phyloP scores from a whole-genome alignment of 2,329 filamentous ascomycete species.

The Juglanconis sp. region DNA sequence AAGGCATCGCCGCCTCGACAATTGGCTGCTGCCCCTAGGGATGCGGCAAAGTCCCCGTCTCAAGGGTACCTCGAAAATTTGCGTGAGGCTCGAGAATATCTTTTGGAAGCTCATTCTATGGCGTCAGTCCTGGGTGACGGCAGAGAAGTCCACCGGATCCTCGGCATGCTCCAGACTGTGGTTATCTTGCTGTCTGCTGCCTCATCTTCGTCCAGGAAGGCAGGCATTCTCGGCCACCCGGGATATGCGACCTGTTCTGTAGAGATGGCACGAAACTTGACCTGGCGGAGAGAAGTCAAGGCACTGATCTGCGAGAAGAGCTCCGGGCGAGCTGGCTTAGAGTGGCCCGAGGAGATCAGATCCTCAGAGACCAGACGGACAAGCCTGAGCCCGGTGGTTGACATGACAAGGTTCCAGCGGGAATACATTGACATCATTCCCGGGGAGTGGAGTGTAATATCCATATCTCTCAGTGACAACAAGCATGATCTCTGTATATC shows the following conservation, averaged over 20 bases:
- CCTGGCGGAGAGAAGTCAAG: constrained; percentile 63
- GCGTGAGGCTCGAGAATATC: constrained; percentile 61
- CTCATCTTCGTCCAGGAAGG: constrained; percentile 38
- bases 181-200: constrained; percentile 65
- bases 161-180: constrained; percentile 61
- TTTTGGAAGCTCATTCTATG: constrained; percentile 61
- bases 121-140: constrained; percentile 54
- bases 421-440: constrained; percentile 87
- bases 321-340: constrained; percentile 30
- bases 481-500: constrained; percentile 83
- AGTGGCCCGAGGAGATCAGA: constrained; percentile 34
- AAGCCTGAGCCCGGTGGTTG: constrained; percentile 46
- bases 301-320: constrained; percentile 48
- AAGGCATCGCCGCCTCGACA: constrained; percentile 36
- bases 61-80: constrained; percentile 57
- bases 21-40: constrained; percentile 8
- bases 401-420: constrained; percentile 66
- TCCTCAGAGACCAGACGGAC: constrained; percentile 31
- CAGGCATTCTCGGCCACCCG: constrained; percentile 44
- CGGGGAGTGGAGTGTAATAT: constrained; percentile 77
- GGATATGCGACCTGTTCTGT: constrained; percentile 61
- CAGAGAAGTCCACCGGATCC: constrained; percentile 60
- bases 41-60: background rate
- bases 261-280: constrained; percentile 68
- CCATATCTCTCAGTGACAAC: constrained; percentile 77